phyloP scores from a whole-genome alignment of 176 grass and related monocot genomes.

The Carex pumila region DNA sequence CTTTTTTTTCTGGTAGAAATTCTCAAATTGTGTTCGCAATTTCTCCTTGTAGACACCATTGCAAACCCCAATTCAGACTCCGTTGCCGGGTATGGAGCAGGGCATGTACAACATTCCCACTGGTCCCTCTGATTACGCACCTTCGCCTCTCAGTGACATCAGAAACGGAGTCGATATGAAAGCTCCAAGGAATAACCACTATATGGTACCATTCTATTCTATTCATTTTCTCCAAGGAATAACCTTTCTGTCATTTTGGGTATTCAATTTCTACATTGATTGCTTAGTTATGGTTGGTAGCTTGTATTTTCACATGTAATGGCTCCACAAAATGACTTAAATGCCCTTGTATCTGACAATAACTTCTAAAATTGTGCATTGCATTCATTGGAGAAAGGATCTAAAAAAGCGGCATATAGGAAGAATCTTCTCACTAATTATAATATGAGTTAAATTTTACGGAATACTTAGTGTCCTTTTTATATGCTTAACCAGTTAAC shows the following conservation, averaged over 20 bases:
- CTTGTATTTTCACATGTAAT: background rate
- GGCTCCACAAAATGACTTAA: background rate
- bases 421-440: background rate
- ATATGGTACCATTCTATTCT: slow-evolving; percentile 45
- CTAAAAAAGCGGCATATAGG: background rate
- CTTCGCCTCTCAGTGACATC: slow-evolving; percentile 64
- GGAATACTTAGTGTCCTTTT: no score
- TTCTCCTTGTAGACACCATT: slow-evolving; percentile 43
- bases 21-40: background rate
- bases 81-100: slow-evolving; percentile 38
- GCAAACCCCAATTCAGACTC: slow-evolving; percentile 87
- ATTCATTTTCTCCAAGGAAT: background rate
- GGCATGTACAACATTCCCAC: slow-evolving; percentile 88
- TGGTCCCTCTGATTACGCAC: slow-evolving; percentile 74
- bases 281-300: background rate
- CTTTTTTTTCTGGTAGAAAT: background rate
- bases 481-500: background rate
- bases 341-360: background rate
- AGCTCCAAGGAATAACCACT: slow-evolving; percentile 51
- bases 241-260: background rate
- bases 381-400: background rate
- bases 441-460: background rate
- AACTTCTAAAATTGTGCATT: background rate
- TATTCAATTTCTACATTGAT: background rate
- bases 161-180: slow-evolving; percentile 66